Conservation (phyloP, 2,329 filamentous ascomycete genomes). For the Colletotrichum sojae region DNA sequence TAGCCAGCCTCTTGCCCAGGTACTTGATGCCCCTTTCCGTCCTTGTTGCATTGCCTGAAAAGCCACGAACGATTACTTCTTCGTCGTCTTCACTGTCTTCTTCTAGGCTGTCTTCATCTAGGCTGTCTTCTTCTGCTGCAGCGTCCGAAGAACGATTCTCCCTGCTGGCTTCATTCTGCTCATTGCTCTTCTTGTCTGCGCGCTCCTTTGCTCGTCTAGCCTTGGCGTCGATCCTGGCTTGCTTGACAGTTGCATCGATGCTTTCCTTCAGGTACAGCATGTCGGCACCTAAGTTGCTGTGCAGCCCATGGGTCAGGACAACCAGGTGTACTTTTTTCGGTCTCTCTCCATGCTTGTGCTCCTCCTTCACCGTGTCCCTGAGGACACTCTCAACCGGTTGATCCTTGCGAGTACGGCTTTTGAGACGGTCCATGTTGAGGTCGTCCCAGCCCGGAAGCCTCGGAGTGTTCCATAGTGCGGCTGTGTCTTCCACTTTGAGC, state of each 20-base stretch:
- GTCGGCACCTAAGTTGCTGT: slow-evolving; percentile 95
- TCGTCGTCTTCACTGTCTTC: slow-evolving; percentile 69
- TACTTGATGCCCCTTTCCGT: slow-evolving; percentile 98
- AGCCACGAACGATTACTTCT: slow-evolving; percentile 90
- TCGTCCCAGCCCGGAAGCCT: slow-evolving; percentile 78
- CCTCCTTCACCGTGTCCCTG: slow-evolving; percentile 44
- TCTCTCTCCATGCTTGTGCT: slow-evolving; percentile 59
- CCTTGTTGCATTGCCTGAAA: slow-evolving; percentile 88
- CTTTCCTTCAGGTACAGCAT: slow-evolving; percentile 98
- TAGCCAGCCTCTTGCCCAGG: slow-evolving; percentile 92
- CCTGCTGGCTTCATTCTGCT: slow-evolving; percentile 25
- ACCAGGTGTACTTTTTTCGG: slow-evolving; percentile 91
- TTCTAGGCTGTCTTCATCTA: slow-evolving; percentile 1
- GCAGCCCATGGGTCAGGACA: slow-evolving; percentile 91
- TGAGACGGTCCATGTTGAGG: slow-evolving; percentile 49
- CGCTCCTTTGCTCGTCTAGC: slow-evolving; percentile 69
- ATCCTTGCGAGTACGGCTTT: slow-evolving; percentile 45
- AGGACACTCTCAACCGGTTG: slow-evolving; percentile 52
- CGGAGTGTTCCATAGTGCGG: slow-evolving; percentile 93
- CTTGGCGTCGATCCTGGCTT: slow-evolving; percentile 79
- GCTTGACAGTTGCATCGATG: slow-evolving; percentile 86
- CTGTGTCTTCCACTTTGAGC: slow-evolving; percentile 88
- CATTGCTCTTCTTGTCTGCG: slow-evolving; percentile 48
- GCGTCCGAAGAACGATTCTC: slow-evolving; percentile 16
- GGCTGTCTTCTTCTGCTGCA: neutral